Evolutionary conservation across 371 early-diverging fungal genomes (phyloP).

Genomic region (Capniomyces stellatus): DNA sequence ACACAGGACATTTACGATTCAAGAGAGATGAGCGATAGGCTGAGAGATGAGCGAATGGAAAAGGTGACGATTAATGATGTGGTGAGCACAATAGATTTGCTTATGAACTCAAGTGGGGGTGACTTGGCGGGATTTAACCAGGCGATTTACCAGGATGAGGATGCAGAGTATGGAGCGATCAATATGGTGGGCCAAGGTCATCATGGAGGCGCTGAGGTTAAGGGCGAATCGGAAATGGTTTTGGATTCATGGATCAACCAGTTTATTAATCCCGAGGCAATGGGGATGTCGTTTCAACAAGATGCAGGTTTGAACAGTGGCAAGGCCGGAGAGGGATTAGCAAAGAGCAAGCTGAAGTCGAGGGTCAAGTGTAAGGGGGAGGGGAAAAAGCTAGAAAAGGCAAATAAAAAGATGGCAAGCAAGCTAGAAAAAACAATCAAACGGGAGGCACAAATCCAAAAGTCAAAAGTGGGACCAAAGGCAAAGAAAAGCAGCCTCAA

Average conservation of each 20-base stretch:
- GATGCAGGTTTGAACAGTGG: neutral
- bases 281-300: neutral
- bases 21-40: too few species aligned
- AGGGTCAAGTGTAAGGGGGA: too few species aligned
- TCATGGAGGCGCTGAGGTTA: too few species aligned
- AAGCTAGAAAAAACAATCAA: neutral
- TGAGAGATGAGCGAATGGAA: neutral
- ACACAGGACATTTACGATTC: too few species aligned
- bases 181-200: too few species aligned
- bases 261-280: neutral
- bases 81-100: neutral
- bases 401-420: neutral
- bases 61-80: neutral
- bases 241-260: constrained; percentile 1
- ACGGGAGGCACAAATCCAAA: neutral
- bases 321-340: neutral
- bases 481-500: too few species aligned
- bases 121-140: neutral
- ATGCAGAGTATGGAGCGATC: too few species aligned
- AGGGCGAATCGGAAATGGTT: neutral
- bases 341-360: neutral
- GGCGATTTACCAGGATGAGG: too few species aligned
- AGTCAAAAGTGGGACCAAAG: neutral
- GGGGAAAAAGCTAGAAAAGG: too few species aligned
- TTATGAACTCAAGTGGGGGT: neutral